These are phyloP conservation scores for Plenodomus biglobosus DNA, from an alignment of 2,329 filamentous ascomycete species.

Conservation along the genomic window DNA sequence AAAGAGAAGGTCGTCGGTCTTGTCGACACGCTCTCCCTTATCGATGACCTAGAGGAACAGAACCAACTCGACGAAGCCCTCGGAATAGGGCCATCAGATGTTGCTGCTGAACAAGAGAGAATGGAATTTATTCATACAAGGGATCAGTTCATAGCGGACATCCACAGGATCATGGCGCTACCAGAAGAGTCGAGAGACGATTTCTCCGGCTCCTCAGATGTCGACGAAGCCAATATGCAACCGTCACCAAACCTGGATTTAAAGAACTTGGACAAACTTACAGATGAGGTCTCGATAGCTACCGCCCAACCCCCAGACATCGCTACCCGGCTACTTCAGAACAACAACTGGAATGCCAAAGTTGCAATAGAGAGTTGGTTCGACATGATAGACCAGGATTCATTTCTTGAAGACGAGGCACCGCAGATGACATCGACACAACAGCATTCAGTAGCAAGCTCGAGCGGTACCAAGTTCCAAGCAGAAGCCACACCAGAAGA, in stretches of 20 bases:
- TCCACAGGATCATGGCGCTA: neutral
- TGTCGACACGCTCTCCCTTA: neutral
- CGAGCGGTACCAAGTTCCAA: neutral
- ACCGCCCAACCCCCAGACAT: neutral
- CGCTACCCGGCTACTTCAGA: neutral
- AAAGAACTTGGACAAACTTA: neutral
- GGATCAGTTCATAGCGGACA: neutral
- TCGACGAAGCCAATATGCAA: no score
- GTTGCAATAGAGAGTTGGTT: neutral
- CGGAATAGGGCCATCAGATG: neutral
- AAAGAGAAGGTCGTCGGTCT: neutral
- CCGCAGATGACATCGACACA: no score
- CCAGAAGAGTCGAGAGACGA: neutral
- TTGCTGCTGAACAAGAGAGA: no score
- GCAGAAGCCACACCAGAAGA: slow-evolving; percentile 1
- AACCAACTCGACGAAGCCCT: neutral
- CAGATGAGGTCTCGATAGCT: neutral
- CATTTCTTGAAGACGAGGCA: no score
- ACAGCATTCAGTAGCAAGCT: neutral
- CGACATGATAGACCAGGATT: neutral
- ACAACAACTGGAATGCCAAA: neutral
- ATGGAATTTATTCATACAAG: neutral
- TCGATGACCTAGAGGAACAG: neutral
- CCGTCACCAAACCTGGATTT: no score
- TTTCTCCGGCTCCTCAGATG: neutral